Base-by-base conservation (phyloP, 306 rosid species). In the Quercus variabilis region DNA sequence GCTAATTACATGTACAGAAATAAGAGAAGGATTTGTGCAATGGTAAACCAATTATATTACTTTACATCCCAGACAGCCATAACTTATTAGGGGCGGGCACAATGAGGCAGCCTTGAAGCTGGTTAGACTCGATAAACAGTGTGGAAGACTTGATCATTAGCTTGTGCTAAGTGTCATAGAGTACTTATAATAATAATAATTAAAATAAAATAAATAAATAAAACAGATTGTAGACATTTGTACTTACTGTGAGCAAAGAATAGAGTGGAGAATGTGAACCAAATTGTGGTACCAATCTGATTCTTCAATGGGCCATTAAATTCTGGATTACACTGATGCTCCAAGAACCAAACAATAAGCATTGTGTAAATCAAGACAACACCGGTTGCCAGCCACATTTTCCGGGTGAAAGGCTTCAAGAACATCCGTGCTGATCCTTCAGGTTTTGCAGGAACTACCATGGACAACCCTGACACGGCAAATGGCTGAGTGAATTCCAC, bases 401-500 rank as follows among this genome's bases (percentile, higher is more conserved):
- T 64, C 85, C 81, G 57, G 1, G 83, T 75, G 30, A 85, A 71
- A 55, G 88, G 88, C 55, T 43, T 91, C 75, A 79, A 5, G 76
- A 85, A 85, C 52, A 79, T 63, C 79, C 83, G 79, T 38, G 58
- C 28, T 35, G 72, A 25, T 21, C 74, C 31, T 41, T 64, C 49
- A 14, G 73, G 30, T 55, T 71, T 71, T 51, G 28, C 74, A 6
- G 81, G 79, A 30, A 79, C 80, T 54, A 82, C 49, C 73, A 81
- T 31, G 7, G 83, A 25, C 68, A 85, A 65, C 12, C 81, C 79
- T 25, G 88, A 82, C 56, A 31, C 81, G 0, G 46, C 35, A 76
- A 78, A 85, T 13, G 88, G 86, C 43, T 81, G 86, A 12, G 83
- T 85, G 55, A 82, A 85, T 5, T 82, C 83, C 19, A 81, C 85